A percentile compares a stretch with the other conserved stretches of the same genome.
Conservation (phyloP, 805 yeast genomes). For the Ascoidea tarda region DNA sequence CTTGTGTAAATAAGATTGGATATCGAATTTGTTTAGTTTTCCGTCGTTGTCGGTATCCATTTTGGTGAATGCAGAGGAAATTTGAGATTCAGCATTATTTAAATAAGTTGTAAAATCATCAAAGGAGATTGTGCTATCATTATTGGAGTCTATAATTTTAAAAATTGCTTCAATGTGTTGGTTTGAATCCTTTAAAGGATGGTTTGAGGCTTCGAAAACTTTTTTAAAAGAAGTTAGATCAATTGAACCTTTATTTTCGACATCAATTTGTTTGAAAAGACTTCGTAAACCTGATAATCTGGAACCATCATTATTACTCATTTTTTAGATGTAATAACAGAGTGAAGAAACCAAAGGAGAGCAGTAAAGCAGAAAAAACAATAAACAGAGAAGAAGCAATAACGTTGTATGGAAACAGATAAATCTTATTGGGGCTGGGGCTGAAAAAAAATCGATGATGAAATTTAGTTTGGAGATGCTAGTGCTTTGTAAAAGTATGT, state of each 20-base stretch:
- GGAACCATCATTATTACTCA: too few species aligned
- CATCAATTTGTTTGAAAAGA: conserved; percentile 12
- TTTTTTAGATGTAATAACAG: too few species aligned
- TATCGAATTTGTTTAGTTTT: conserved; percentile 46
- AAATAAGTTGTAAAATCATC: conserved; percentile 56
- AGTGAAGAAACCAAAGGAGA: too few species aligned
- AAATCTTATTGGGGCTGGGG: too few species aligned
- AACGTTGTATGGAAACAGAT: too few species aligned
- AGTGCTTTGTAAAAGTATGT: too few species aligned
- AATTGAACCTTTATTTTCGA: conserved; percentile 30
- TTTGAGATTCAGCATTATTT: conserved; percentile 54
- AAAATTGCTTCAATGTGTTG: conserved; percentile 46
- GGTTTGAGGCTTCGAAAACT: conserved; percentile 35
- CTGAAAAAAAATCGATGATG: too few species aligned
- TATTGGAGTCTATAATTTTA: conserved; percentile 40
- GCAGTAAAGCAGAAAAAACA: too few species aligned
- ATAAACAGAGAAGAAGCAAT: too few species aligned
- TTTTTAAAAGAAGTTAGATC: conserved; percentile 21
- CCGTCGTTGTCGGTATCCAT: conserved; percentile 71
- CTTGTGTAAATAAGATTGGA: conserved; percentile 45
- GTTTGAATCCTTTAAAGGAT: conserved; percentile 50
- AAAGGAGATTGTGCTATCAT: conserved; percentile 44
- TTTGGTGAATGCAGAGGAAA: conserved; percentile 48
- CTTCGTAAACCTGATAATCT: too few species aligned
- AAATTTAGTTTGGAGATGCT: too few species aligned